Evolutionary conservation across 352 stramenopile genomes (phyloP), one percentile per base, ranked within the genome.

Genomic region (Phytophthora aleatoria): DNA sequence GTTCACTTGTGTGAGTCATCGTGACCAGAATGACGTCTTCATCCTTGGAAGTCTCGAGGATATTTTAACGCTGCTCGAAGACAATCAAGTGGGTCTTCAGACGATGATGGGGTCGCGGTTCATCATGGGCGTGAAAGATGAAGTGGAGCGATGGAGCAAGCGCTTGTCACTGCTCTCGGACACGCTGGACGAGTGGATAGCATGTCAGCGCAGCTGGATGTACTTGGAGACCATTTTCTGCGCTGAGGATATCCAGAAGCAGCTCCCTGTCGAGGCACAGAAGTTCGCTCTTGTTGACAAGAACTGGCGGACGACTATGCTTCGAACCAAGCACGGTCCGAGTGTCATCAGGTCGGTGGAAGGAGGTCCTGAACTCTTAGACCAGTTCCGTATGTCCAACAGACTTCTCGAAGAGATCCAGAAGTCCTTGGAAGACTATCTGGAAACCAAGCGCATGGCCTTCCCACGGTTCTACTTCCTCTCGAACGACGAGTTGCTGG

Each of bases 101-200:
- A 97, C 91, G 1, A 97, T 97, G 91, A 96, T 97, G 85, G 91
- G 91, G 8, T 96, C 87, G 26, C 86, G 91, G 0, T 97, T 90
- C 65, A 97, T 97, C 51, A 76, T 96, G 63, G 91, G 91, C 2
- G 89, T 97, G 5, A 95, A 97, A 64, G 86, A 96, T 35, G 83
- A 96, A 69, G 91, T 97, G 3, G 91, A 97, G 28, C 77, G 74
- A 15, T 97, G 91, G 91, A 91, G 90, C 60, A 96, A 96, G 53
- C 87, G 91, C 12, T 67, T 97, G 2, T 87, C 87, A 12, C 65
- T 96, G 33, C 69, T 97, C 10, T 91, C 84, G 0, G 83, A 96
- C 30, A 94, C 88, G 8, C 54, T 96, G 0, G 88, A 96, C 43
- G 88, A 96, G 45, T 96, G 88, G 88, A 88, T 92, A 28, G 70